Percentiles rank a stretch among this genome's conserved stretches.
These are phyloP conservation scores for Microthlaspi erraticum DNA, from an alignment of 345 rosid genomes.

Conservation along the genomic window DNA sequence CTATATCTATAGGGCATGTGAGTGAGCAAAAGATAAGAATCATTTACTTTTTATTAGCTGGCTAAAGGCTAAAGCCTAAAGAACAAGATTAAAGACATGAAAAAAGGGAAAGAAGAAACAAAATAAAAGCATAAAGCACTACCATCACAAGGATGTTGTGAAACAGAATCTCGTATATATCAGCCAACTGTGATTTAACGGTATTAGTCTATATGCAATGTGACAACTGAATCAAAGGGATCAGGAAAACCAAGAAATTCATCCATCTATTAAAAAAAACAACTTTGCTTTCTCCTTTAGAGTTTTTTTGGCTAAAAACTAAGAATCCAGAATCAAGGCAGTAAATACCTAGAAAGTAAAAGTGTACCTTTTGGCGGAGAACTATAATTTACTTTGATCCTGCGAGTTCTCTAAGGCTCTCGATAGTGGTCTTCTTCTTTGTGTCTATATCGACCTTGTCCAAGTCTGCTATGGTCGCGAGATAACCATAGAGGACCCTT, in stretches of 20 bases:
- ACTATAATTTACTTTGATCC: slow-evolving; percentile 55
- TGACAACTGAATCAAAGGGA: slow-evolving; percentile 29
- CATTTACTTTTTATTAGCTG: slow-evolving; percentile 30
- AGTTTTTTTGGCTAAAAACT: slow-evolving; percentile 14
- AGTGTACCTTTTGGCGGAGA: slow-evolving; percentile 44
- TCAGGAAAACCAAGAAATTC: slow-evolving; percentile 19
- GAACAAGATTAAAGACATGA: slow-evolving; percentile 12
- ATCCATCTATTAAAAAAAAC: neutral
- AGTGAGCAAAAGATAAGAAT: slow-evolving; percentile 6
- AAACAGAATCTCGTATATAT: slow-evolving; percentile 25
- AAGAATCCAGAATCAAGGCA: slow-evolving; percentile 29
- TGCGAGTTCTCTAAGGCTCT: slow-evolving; percentile 66
- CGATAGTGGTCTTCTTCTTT: slow-evolving; percentile 72
- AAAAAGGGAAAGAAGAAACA: slow-evolving; percentile 7
- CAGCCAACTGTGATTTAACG: slow-evolving; percentile 4
- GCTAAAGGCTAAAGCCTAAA: slow-evolving; percentile 8
- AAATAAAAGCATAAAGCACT: slow-evolving; percentile 23
- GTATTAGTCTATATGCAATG: slow-evolving; percentile 32
- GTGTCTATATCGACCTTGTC: slow-evolving; percentile 81
- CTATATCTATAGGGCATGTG: slow-evolving; percentile 18
- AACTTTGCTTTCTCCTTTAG: slow-evolving; percentile 24
- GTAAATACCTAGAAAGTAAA: slow-evolving; percentile 13
- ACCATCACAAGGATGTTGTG: slow-evolving; percentile 5
- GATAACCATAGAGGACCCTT: slow-evolving; percentile 83
- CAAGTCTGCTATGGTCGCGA: slow-evolving; percentile 75